phyloP scores from a whole-genome alignment of 1,284 basidiomycete species.

The Trichosporon sp. region DNA sequence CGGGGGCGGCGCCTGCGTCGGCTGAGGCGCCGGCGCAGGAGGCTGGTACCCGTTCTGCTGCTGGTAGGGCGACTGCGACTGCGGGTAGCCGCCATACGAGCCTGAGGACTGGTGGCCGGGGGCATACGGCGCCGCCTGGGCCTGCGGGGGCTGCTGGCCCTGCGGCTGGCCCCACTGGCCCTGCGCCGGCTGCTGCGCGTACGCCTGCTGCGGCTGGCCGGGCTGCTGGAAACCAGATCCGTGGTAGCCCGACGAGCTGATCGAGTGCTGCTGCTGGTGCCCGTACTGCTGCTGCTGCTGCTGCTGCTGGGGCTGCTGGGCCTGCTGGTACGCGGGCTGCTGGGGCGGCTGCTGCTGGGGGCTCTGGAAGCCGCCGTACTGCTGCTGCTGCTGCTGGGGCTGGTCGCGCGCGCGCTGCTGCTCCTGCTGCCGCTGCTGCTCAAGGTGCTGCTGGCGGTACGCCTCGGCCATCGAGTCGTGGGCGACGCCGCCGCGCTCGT shows the following conservation, averaged over 20 bases:
- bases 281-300: constrained; percentile 18
- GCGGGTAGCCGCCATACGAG: not conserved
- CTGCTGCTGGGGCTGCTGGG: too few relatives aligned
- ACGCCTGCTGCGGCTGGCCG: not conserved
- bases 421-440: constrained; percentile 37
- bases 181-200: constrained; percentile 17
- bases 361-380: not conserved
- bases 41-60: constrained; percentile 8
- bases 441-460: constrained; percentile 48
- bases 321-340: constrained; percentile 16
- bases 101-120: constrained; percentile 30
- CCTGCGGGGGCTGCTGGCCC: constrained; percentile 26
- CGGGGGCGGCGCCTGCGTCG: not conserved
- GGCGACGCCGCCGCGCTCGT: constrained; percentile 69
- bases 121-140: constrained; percentile 34
- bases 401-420: constrained; percentile 33
- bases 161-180: constrained; percentile 20
- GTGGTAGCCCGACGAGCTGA: constrained; percentile 3
- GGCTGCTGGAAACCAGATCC: not conserved
- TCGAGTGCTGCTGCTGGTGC: constrained; percentile 8
- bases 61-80: not conserved
- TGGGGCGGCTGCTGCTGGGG: constrained; percentile 17
- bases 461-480: constrained; percentile 71
- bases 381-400: constrained; percentile 27
- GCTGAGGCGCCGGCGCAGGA: not conserved